Evolutionary conservation across 2,329 filamentous ascomycete species (phyloP), one percentile per base, ranked within the genome.

Genomic region (Pseudogymnoascus sp.): DNA sequence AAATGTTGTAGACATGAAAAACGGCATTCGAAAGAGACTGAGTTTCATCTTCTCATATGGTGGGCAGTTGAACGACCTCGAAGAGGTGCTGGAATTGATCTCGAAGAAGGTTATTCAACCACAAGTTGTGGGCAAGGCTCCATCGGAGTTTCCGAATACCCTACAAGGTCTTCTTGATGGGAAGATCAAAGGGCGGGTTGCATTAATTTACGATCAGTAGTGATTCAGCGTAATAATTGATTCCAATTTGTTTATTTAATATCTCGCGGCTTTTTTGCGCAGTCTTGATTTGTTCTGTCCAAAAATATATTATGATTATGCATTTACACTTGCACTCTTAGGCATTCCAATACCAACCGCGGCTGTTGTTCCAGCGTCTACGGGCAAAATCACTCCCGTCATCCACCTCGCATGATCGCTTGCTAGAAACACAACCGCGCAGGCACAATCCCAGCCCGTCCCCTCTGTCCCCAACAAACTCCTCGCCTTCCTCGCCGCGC

Each of bases 401-500:
- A 81, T 79, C 80, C 80, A 83, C 64, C 80, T 73, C 0, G 79
- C 78, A 70, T 82, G 76, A 65, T 79, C 76, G 8, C 79, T 76
- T 4, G 80, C 80, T n/a, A 83, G 72, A 65, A 81, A 83, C 0
- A 77, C 73, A 0, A 82, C 79, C 1, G 80, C 79, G 33, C 76
- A 76, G 4, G 76, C 81, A 56, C 78, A 76, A 67, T 84, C 81
- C 80, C 80, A 82, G 0, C 76, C 81, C 64, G 75, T 82, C 0
- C 81, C 81, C 66, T 83, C 81, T 0, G 79, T 82, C 21, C 78
- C 77, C 79, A 83, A 81, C 0, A 81, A 80, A 0, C 80, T 83
- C 65, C 82, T 26, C 13, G 29, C 70, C 33, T 72, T 76, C 14
- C 78, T 69, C 1, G 73, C 72, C 21, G 73, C 73, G 47, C 77